Evolutionary conservation across 208 protist species (phyloP).

Genomic region (Leishmania gerbilli): DNA sequence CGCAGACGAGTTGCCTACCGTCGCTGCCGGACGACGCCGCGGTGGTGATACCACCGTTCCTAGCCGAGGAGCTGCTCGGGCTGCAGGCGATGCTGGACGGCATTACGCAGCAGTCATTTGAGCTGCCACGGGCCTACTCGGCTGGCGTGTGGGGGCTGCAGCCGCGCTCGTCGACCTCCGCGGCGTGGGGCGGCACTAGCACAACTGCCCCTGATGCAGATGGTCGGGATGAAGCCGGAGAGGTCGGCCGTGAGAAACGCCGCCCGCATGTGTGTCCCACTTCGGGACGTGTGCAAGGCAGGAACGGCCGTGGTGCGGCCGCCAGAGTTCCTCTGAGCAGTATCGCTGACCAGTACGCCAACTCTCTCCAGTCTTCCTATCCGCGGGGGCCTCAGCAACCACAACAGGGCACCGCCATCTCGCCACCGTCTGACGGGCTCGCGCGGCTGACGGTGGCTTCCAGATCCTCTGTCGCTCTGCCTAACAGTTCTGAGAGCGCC

Average conservation of each 20-base stretch:
- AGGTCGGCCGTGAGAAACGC: not conserved
- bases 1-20: slow-evolving; percentile 13
- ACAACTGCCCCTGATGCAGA: not conserved
- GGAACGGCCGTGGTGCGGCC: not conserved
- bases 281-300: not conserved
- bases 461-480: not conserved
- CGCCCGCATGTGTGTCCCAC: not conserved
- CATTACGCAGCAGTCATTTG: slow-evolving; percentile 78
- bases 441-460: not conserved
- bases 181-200: slow-evolving; percentile 5
- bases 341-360: slow-evolving; percentile 21
- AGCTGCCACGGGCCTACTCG: slow-evolving; percentile 20
- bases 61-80: slow-evolving; percentile 70
- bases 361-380: slow-evolving; percentile 30
- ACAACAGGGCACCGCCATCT: not conserved
- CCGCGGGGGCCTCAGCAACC: slow-evolving; percentile 13
- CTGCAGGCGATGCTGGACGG: slow-evolving; percentile 66
- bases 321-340: slow-evolving; percentile 8
- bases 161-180: not conserved
- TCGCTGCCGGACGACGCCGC: slow-evolving; percentile 30
- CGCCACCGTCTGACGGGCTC: not conserved
- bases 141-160: slow-evolving; percentile 18
- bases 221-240: not conserved
- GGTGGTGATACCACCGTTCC: slow-evolving; percentile 68
- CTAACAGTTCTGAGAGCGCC: not conserved